Base-by-base conservation (phyloP, 2,329 filamentous ascomycete genomes). In the Ceratocystis diversiconidia region DNA sequence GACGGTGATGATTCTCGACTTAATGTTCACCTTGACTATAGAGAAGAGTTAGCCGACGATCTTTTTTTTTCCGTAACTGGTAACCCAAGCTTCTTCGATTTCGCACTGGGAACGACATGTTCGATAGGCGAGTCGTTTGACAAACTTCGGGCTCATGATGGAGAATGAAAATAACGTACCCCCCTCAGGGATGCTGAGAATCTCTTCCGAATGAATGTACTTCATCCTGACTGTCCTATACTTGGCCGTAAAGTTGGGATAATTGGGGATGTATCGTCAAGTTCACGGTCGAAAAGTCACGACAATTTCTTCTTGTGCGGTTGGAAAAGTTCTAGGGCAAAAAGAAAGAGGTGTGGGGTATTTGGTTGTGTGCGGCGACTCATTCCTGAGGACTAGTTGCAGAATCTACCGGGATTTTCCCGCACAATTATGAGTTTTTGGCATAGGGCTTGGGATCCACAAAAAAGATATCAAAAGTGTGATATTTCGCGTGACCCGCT, bases 121-220 rank as follows among this genome's bases (percentile, higher is more conserved):
- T 59, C 28, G 28, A 30, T 12, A n/a, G 28, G 17, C 52, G 17
- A 30, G 52, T 30, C 7, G 28, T 36, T 59, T 32, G 12, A 25
- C 25, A 30, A 30, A 59, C 28, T 59, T 59, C 3, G 52, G 22
- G 52, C 52, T 59, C 52, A 30, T 59, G 61, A 62, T 36, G 61
- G 61, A 69, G 71, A 71, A 19, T 62, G 48, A 59, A 59, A 59
- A 67, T 62, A 73, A 89, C 90, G 82, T 87, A 96, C 91, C 91
- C 84, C 92, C 90, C 80, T 96, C 90, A 76, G 95, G 94, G 81
- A 99, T 90, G 76, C 87, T 85, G 82, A 99, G 85, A 81, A 85
- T 84, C 87, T 99, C 92, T 83, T 92, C 85, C 77, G 90, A 95
- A 86, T 96, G 91, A 83, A 99, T 96, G 90, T 96, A 97, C 85